Evolutionary conservation across 768 basidiomycete genomes (phyloP).

Genomic region (Suillus tomentosus): DNA sequence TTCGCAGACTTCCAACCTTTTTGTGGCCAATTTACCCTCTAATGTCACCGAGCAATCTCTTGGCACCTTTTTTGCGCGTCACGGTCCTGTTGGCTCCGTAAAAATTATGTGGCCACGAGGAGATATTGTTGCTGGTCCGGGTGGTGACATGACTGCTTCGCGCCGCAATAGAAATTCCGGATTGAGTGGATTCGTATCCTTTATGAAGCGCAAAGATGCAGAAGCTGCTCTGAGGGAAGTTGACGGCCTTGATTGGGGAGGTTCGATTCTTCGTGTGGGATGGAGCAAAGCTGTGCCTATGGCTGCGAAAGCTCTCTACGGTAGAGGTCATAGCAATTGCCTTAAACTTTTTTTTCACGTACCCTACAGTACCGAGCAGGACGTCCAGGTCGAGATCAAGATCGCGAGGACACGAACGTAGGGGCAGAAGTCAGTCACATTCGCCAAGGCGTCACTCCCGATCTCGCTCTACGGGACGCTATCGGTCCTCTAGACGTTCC

Average conservation of each 20-base stretch:
- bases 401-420: constrained; percentile 34
- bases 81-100: constrained; percentile 92
- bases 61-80: constrained; percentile 88
- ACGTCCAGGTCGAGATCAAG: constrained; percentile 36
- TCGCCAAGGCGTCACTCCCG: constrained; percentile 37
- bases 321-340: constrained; percentile 42
- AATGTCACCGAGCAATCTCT: constrained; percentile 84
- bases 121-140: constrained; percentile 67
- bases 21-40: constrained; percentile 90
- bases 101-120: constrained; percentile 99
- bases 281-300: constrained; percentile 98
- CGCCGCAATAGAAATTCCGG: constrained; percentile 73
- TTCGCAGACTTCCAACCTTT: constrained; percentile 87
- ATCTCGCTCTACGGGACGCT: constrained; percentile 37
- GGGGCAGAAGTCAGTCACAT: constrained; percentile 28
- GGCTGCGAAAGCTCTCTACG: constrained; percentile 76
- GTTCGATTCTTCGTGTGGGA: constrained; percentile 81
- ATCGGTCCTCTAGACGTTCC: constrained; percentile 46
- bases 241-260: constrained; percentile 96
- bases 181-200: constrained; percentile 95
- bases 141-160: constrained; percentile 72
- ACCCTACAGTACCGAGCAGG: constrained; percentile 9
- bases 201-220: constrained; percentile 91
- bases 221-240: constrained; percentile 86
- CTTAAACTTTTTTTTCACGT: background rate